A percentile compares a stretch with the other conserved stretches of the same genome.
These are phyloP conservation scores for Nitzschia palea DNA, from an alignment of 108 stramenopile genomes.

Conservation along the genomic window DNA sequence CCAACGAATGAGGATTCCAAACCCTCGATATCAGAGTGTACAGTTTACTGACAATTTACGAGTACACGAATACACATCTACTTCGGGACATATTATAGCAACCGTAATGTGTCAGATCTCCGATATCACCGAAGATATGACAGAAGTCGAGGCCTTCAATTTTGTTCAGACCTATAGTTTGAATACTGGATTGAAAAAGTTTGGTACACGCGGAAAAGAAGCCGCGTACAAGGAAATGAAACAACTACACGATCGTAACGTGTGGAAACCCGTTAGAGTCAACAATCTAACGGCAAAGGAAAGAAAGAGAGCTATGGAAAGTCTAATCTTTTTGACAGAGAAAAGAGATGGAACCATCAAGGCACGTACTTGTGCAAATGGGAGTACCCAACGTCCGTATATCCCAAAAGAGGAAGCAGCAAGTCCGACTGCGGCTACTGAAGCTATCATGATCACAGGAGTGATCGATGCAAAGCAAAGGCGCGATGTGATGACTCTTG, in stretches of 20 bases:
- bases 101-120: neutral
- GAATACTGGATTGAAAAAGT: conserved; percentile 19
- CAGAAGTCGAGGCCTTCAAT: neutral
- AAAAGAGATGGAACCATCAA: conserved; percentile 25
- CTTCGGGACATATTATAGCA: neutral
- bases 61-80: neutral
- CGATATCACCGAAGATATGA: neutral
- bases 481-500: conserved; percentile 42
- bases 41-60: neutral
- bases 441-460: conserved; percentile 29
- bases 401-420: conserved; percentile 32
- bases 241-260: conserved; percentile 35
- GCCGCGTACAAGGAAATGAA: conserved; percentile 42
- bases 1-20: neutral
- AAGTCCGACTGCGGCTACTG: conserved; percentile 42
- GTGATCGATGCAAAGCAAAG: conserved; percentile 34
- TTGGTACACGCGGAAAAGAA: conserved; percentile 25
- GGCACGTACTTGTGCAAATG: conserved; percentile 33
- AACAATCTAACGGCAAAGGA: conserved; percentile 28
- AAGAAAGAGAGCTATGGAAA: neutral
- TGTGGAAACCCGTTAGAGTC: conserved; percentile 20
- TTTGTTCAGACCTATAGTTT: conserved; percentile 10
- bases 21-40: neutral
- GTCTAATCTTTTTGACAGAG: conserved; percentile 22
- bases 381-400: conserved; percentile 35